phyloP scores from a whole-genome alignment of 306 rosid genomes.

The Fragaria nilgerrensis region DNA sequence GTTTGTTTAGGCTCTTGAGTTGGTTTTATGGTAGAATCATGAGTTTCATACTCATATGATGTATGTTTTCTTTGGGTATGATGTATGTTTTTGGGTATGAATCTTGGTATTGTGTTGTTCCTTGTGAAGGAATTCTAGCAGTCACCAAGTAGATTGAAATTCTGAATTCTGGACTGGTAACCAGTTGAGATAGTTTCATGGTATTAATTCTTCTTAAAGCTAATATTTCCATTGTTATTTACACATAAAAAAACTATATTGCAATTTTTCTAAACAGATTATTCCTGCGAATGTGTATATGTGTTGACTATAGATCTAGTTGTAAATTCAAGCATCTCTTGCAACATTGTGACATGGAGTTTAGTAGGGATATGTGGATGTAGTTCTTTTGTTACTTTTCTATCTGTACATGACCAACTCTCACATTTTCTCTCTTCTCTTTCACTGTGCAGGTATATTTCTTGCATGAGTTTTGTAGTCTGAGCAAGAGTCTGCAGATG shows the following conservation, averaged over 20 bases:
- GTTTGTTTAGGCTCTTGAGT: background rate
- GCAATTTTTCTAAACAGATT: too few relatives aligned
- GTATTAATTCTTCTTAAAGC: background rate
- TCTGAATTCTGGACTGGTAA: background rate
- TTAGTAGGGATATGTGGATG: too few relatives aligned
- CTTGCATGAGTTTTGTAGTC: too few relatives aligned
- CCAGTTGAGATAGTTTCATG: background rate
- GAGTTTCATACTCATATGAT: background rate
- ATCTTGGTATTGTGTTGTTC: background rate
- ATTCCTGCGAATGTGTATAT: too few relatives aligned
- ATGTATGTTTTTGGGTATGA: background rate
- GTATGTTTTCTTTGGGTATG: background rate
- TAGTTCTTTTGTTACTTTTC: too few relatives aligned
- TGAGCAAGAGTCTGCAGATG: too few relatives aligned
- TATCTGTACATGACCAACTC: too few relatives aligned
- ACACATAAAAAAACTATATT: background rate
- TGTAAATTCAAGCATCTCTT: too few relatives aligned
- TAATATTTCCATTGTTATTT: background rate
- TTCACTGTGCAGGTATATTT: too few relatives aligned
- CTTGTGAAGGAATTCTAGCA: background rate
- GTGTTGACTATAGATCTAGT: too few relatives aligned
- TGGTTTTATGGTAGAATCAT: background rate
- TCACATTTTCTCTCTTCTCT: too few relatives aligned
- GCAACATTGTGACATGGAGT: too few relatives aligned
- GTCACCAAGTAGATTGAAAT: background rate